phyloP scores from a whole-genome alignment of 805 yeast genomes.

The Jamesozyma jinghongensis region DNA sequence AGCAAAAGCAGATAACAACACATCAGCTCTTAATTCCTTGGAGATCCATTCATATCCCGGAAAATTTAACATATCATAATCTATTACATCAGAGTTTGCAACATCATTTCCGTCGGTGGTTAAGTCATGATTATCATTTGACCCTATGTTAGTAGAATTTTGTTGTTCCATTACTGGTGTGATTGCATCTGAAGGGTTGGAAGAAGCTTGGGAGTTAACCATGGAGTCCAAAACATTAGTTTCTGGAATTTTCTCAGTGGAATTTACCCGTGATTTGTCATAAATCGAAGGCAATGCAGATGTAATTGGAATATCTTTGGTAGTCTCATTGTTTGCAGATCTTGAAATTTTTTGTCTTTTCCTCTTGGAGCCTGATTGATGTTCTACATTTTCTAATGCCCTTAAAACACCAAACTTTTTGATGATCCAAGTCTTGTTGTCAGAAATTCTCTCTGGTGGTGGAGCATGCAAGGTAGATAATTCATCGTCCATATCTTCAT shows the following conservation, averaged over 20 bases:
- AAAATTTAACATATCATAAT: slow-evolving; percentile 2
- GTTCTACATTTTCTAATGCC: slow-evolving; percentile 15
- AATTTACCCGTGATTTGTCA: too few species aligned
- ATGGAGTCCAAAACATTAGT: too few species aligned
- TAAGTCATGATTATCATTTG: too few species aligned
- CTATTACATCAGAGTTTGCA: neutral
- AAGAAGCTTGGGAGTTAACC: too few species aligned
- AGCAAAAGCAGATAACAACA: slow-evolving; percentile 65
- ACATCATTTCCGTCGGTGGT: too few species aligned
- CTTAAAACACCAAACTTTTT: slow-evolving; percentile 83
- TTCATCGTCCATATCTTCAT: slow-evolving; percentile 75
- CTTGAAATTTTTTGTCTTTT: slow-evolving; percentile 4
- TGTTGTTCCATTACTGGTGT: too few species aligned
- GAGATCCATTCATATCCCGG: slow-evolving; percentile 44
- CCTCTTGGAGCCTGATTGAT: slow-evolving; percentile 12
- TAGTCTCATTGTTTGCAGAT: neutral
- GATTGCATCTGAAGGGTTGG: too few species aligned
- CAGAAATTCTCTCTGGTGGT: slow-evolving; percentile 33
- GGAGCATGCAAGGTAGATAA: slow-evolving; percentile 39
- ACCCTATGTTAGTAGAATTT: too few species aligned
- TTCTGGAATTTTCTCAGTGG: too few species aligned
- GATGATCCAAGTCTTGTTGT: slow-evolving; percentile 41
- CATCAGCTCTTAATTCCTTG: slow-evolving; percentile 62
- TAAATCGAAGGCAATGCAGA: too few species aligned
- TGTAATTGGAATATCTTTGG: too few species aligned